Evolutionary conservation across 208 protist genomes (phyloP), one percentile per base, ranked within the genome.

Genomic region (Porcisia deanei): DNA sequence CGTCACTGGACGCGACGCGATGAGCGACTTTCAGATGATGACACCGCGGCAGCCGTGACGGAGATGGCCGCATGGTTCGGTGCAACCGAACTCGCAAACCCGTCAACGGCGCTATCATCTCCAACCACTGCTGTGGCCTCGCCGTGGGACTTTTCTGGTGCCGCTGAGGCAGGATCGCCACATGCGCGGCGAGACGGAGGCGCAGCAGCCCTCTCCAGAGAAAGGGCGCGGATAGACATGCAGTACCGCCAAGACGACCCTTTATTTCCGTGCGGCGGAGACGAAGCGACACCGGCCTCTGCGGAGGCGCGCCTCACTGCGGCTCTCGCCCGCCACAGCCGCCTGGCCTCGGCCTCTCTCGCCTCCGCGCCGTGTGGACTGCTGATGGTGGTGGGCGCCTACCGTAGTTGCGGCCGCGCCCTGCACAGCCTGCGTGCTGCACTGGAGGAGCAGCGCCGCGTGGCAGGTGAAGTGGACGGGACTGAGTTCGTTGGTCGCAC

Each of bases 381-480:
- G 49, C 66, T 96, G 57, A 55, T 96, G 22, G 66, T 96, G 6
- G 75, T 94, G 3, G 81, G 86, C 5, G 80, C 85, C 68, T 88
- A 88, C 65, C 86, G 88, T 59, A 90, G 79, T 12, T 80, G 92
- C 39, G 82, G 77, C 39, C 70, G 77, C 37, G 80, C 72, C 12
- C 76, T 96, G 0, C 75, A 83, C 55, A 30, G 54, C 16, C 79
- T 96, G 47, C 86, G 88, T 20, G 69, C 67, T 7, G 85, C 83
- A 14, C 84, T 88, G 77, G 89, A 91, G 70, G 81, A 79, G 76
- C 88, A 93, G 71, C 78, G 64, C 39, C 82, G 74, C 34, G 78
- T 87, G 63, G 76, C 80, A 18, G 82, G 85, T 52, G 81, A 89
- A 43, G 77, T 82, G 25, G 74, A 82, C 60, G 75, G 37, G 41